phyloP scores from a whole-genome alignment of 2,329 filamentous ascomycete species.

The Aspergillus costaricaensis region DNA sequence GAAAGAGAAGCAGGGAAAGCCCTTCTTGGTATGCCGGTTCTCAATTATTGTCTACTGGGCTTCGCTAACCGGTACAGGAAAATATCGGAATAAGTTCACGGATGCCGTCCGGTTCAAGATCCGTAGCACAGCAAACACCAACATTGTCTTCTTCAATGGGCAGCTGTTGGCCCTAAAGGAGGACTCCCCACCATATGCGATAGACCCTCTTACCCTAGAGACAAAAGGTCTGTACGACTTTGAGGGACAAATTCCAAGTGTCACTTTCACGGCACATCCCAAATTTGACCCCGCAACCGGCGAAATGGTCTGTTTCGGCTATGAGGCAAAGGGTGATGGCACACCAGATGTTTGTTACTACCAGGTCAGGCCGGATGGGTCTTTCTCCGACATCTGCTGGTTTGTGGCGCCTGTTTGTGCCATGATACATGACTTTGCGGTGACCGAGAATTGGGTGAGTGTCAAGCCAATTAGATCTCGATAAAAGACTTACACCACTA shows the following conservation, averaged over 20 bases:
- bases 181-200: constrained; percentile 54
- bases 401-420: constrained; percentile 38
- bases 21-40: constrained; percentile 24
- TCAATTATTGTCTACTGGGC: too few relatives aligned
- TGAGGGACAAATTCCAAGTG: constrained; percentile 48
- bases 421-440: constrained; percentile 48
- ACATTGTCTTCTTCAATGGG: constrained; percentile 61
- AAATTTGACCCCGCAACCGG: constrained; percentile 54
- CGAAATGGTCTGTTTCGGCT: constrained; percentile 56
- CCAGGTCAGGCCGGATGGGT: constrained; percentile 31
- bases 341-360: constrained; percentile 44
- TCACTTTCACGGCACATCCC: constrained; percentile 55
- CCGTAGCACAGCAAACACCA: constrained; percentile 55
- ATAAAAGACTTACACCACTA: constrained; percentile 7
- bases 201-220: constrained; percentile 52
- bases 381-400: constrained; percentile 37
- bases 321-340: constrained; percentile 46
- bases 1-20: constrained; percentile 42
- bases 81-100: constrained; percentile 46
- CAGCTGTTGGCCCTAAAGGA: constrained; percentile 52
- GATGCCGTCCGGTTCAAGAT: constrained; percentile 39
- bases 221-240: constrained; percentile 55
- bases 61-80: constrained; percentile 39
- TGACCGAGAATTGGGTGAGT: constrained; percentile 42
- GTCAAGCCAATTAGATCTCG: neutral